Base-by-base conservation (phyloP, 805 yeast species). In the Millerago galiae region DNA sequence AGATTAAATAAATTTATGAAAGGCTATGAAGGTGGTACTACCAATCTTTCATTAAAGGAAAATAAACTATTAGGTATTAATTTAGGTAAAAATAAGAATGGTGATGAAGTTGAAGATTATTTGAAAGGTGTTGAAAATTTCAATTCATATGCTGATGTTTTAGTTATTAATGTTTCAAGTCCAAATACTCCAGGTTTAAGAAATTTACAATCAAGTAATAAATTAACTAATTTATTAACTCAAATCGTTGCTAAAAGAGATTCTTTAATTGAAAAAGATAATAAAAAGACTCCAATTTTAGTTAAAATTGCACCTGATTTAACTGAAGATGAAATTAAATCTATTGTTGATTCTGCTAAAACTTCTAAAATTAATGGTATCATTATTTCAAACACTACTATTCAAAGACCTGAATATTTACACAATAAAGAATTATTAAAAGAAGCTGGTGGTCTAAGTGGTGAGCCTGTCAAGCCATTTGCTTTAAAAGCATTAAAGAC, bases 121-220 rank as follows among this genome's bases (percentile, higher is more conserved):
- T 77, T 85, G 37, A 70, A 74, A 50, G 98, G 98, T 47, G 95
- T 91, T 21, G 77, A 77, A 45, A 72, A 81, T 42, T 77, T 91
- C 51, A 95, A 95, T 11, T 77, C 80, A 11, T 79, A 71, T 53
- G 96, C 98, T 5, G 98, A 91, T 63, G 89, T 86, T 8, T 68
- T 91, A 47, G 91, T 91, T 15, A 77, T 91, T 50, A 91, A 91
- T 56, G 96, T 91, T 12, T 88, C 96, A 1, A 84, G 95, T 38
- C 98, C 98, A 41, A 91, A 91, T 59, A 91, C 98, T 1, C 98
- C 98, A 5, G 97, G 97, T 2, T 72, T 91, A 52, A 77, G 98
- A 56, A 86, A 80, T 53, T 72, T 91, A 52, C 98, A 91, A 67
- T 76, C 68, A 43, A 95, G 86, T 52, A 71, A 70, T 43, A 85